Conservation (phyloP, 225 moss, liverwort and hornwort species). For the Antitrichia curtipendula region DNA sequence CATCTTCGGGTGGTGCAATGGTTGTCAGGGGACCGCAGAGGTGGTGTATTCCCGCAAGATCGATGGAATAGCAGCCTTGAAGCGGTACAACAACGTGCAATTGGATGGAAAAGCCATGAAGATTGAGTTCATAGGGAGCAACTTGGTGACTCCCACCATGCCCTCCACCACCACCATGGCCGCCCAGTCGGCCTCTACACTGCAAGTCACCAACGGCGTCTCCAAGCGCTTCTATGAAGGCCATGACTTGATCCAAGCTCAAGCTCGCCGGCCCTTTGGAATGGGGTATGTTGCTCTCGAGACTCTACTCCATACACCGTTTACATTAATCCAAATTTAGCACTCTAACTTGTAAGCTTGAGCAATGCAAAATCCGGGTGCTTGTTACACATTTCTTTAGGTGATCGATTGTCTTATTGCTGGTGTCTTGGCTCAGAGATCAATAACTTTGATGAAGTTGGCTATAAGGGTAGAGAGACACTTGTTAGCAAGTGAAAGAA, state of each 20-base stretch:
- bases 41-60: constrained; percentile 81
- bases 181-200: constrained; percentile 14
- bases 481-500: not conserved
- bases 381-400: not conserved
- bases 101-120: constrained; percentile 91
- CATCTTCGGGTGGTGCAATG: not conserved
- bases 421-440: not conserved
- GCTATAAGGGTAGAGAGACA: not conserved
- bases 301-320: not conserved
- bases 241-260: constrained; percentile 25
- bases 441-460: not conserved
- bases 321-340: not conserved
- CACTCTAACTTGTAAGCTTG: not conserved
- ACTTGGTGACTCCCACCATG: constrained; percentile 35
- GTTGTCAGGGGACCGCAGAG: constrained; percentile 73
- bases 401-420: not conserved
- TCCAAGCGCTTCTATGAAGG: constrained; percentile 20
- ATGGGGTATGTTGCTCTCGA: constrained; percentile 3
- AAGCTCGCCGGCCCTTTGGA: not conserved
- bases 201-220: constrained; percentile 27
- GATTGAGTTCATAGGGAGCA: constrained; percentile 71
- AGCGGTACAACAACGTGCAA: constrained; percentile 80
- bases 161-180: constrained; percentile 14
- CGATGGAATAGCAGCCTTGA: constrained; percentile 76
- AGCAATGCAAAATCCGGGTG: not conserved